These are phyloP conservation scores for Diaporthe caulivora DNA, from an alignment of 2,329 filamentous ascomycete species.

Conservation along the genomic window DNA sequence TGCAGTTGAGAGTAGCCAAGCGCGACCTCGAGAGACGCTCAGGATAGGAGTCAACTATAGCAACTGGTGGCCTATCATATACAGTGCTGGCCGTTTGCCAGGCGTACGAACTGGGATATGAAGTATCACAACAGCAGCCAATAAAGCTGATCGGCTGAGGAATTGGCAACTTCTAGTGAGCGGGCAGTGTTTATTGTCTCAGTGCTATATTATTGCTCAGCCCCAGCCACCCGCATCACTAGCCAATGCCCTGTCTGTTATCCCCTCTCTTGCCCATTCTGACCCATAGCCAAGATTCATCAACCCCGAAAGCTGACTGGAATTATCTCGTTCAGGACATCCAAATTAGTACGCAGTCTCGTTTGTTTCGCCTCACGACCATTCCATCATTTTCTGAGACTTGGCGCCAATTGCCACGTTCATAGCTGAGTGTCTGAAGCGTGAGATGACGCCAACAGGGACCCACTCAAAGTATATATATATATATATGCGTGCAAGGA, in stretches of 20 bases:
- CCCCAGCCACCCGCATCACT: not conserved
- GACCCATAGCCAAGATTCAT: no score
- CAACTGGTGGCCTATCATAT: not conserved
- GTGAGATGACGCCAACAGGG: not conserved
- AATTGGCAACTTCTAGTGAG: no score
- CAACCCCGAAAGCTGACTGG: no score
- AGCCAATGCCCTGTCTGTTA: no score
- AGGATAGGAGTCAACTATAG: not conserved
- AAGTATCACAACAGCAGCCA: not conserved
- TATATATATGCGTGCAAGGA: not conserved
- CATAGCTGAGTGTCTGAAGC: not conserved
- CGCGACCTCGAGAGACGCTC: not conserved
- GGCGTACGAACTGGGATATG: not conserved
- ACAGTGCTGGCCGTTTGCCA: not conserved
- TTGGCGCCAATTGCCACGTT: not conserved
- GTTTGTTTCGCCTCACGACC: not conserved
- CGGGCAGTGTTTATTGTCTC: not conserved
- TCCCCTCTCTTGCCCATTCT: not conserved
- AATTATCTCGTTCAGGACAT: not conserved
- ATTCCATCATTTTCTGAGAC: no score
- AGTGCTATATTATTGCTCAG: not conserved
- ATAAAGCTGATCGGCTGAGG: not conserved
- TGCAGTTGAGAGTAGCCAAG: not conserved
- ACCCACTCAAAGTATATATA: no score
- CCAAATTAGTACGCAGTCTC: not conserved